Base-by-base conservation (phyloP, 257 asterid species). In the Pogostemon cablin region DNA sequence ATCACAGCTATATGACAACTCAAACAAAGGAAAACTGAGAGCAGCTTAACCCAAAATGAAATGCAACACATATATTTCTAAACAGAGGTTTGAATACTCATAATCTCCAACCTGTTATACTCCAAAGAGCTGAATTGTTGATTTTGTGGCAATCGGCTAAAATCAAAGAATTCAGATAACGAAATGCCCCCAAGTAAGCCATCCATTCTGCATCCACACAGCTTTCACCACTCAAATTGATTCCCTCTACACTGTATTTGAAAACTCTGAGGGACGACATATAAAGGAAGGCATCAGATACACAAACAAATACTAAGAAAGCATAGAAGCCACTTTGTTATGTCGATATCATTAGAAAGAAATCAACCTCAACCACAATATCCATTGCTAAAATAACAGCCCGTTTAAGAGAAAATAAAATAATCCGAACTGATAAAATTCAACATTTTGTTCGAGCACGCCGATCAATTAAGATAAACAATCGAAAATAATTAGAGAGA, bases 151-250 rank as follows among this genome's bases (percentile, higher is more conserved):
- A 93, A 73, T 87, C 91, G 35, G 97, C 88, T 48, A 93, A 76
- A 85, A 76, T 77, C 80, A 91, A 38, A 17, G 90, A 81, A 62
- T 49, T 86, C 81, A 93, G 80, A 84, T 85, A 86, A 25, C 73
- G 83, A 79, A 87, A 93, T 15, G 88, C 91, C 62, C 99, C 97
- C 77, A 93, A 73, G 86, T 91, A 93, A 68, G 97, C 97, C 96
- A 89, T 86, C 99, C 99, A 93, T 79, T 93, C 97, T 54, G 96
- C 96, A 79, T 91, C 97, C 38, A 93, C 97, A 61, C 58, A 54
- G 75, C 72, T 89, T 78, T 86, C 88, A 58, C 95, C 88, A 67
- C 81, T 84, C 81, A 89, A 77, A 79, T 93, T 83, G 42, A 93
- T 80, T 59, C 73, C 87, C 81, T 91, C 97, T 6, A 85, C 83